Conservation (phyloP, 768 basidiomycete genomes). For the Phlebiopsis flavidoalba region DNA sequence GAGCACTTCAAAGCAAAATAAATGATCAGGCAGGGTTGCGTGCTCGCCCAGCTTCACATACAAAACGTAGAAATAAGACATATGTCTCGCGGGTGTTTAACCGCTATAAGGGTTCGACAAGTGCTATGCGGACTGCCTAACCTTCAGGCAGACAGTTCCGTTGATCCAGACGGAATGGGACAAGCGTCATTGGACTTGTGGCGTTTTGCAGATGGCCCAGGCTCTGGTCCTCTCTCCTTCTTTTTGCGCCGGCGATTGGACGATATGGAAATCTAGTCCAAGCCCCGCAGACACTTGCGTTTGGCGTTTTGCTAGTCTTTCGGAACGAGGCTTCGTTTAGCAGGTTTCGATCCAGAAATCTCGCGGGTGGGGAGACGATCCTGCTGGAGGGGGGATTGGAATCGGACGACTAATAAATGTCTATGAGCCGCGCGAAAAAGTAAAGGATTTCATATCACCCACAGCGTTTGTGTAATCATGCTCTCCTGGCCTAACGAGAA, state of each 20-base stretch:
- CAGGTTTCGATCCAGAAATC: background rate
- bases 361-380: background rate
- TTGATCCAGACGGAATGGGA: too few relatives aligned
- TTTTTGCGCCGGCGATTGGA: background rate
- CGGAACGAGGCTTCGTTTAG: background rate
- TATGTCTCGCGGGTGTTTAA: too few relatives aligned
- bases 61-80: too few relatives aligned
- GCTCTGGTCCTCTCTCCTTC: background rate
- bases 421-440: background rate
- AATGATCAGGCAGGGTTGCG: too few relatives aligned
- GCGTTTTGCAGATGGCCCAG: background rate
- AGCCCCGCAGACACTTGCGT: background rate
- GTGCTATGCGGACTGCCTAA: too few relatives aligned
- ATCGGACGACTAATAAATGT: background rate
- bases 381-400: background rate
- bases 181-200: background rate
- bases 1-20: background rate
- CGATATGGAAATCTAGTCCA: background rate
- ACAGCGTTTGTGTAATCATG: background rate
- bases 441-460: background rate
- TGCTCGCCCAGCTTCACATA: too few relatives aligned
- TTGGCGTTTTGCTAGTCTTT: background rate
- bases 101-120: too few relatives aligned
- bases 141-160: too few relatives aligned
- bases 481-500: conserved; percentile 23